These are phyloP conservation scores for Canariomyces notabilis DNA, from an alignment of 2,329 filamentous ascomycete genomes.

Conservation along the genomic window DNA sequence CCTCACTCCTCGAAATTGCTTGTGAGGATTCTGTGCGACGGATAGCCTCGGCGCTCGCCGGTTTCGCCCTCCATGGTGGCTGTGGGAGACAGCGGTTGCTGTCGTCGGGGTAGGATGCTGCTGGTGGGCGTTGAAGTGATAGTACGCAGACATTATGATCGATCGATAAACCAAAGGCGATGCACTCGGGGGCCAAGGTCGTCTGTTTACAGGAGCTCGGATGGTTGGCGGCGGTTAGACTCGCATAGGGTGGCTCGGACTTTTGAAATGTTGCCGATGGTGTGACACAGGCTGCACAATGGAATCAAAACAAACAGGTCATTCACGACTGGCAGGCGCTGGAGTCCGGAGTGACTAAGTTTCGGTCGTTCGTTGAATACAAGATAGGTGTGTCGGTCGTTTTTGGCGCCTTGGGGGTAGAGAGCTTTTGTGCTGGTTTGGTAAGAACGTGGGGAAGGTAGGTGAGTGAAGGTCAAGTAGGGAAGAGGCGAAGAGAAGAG, in stretches of 20 bases:
- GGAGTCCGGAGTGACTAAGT: background rate
- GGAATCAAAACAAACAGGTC: conserved; percentile 14
- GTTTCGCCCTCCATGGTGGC: conserved; percentile 78
- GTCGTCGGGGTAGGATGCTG: conserved; percentile 52
- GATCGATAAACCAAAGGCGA: conserved; percentile 11
- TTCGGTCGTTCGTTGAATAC: background rate
- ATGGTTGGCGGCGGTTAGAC: conserved; percentile 7
- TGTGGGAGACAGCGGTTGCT: conserved; percentile 58
- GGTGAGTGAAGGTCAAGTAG: conserved; percentile 24
- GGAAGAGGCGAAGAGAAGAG: conserved; percentile 25
- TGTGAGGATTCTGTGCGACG: conserved; percentile 75
- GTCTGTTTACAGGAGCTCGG: conserved; percentile 5
- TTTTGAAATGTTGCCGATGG: conserved; percentile 7
- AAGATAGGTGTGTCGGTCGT: background rate
- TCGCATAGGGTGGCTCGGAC: conserved; percentile 6
- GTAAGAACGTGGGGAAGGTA: background rate
- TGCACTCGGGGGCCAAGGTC: conserved; percentile 10
- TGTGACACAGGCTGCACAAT: conserved; percentile 23
- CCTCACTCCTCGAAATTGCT: conserved; percentile 79
- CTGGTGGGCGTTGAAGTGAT: conserved; percentile 56
- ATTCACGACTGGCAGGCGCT: background rate
- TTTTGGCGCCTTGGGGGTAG: background rate
- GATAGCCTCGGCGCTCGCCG: conserved; percentile 77
- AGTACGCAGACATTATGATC: conserved; percentile 56
- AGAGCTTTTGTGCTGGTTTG: background rate